Evolutionary conservation across 2,329 filamentous ascomycete species (phyloP).

Genomic region (Colletotrichum sp.): DNA sequence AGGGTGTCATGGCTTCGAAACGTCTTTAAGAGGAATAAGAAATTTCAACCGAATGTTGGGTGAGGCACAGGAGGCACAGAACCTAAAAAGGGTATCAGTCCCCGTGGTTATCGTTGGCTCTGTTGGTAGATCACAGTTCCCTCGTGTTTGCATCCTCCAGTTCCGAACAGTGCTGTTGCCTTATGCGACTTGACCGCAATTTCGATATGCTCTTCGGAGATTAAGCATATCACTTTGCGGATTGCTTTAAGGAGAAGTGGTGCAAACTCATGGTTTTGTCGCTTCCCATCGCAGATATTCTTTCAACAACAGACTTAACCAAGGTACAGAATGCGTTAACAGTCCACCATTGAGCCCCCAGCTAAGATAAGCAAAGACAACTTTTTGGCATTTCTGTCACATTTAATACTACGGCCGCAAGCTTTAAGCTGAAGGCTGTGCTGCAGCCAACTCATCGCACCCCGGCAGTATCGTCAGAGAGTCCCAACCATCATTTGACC

Average conservation of each 20-base stretch:
- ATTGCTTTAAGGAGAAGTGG: neutral
- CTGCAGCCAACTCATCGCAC: neutral
- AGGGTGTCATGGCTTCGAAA: neutral
- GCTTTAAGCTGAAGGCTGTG: neutral
- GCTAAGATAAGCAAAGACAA: neutral
- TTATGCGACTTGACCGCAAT: neutral
- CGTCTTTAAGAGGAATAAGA: neutral
- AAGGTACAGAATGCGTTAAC: neutral
- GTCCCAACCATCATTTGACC: neutral
- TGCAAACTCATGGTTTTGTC: neutral
- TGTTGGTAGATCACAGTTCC: neutral
- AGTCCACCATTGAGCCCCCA: neutral
- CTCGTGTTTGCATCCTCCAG: neutral
- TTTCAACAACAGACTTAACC: neutral
- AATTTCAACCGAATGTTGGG: neutral
- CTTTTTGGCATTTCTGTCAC: neutral
- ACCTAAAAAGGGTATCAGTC: neutral
- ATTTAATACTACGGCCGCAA: neutral
- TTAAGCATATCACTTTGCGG: neutral
- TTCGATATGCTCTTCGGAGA: neutral
- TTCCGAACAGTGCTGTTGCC: neutral
- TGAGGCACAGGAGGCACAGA: neutral
- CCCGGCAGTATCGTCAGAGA: neutral
- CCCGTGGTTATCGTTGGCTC: neutral
- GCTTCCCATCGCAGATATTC: neutral